Conservation (phyloP, 129 eudicot species). For the Mikania micrantha region DNA sequence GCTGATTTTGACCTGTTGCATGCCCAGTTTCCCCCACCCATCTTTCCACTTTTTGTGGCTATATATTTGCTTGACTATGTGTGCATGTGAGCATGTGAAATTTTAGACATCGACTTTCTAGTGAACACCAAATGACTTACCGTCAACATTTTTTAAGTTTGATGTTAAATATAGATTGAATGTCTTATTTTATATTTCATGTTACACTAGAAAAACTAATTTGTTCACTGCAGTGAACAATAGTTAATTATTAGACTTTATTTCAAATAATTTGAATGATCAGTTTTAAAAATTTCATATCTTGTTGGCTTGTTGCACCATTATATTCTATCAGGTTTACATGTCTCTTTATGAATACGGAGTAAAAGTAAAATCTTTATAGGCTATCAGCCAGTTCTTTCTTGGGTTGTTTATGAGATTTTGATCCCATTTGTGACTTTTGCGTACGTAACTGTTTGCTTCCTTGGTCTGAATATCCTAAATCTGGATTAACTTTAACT, state of each 20-base stretch:
- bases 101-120: too few relatives aligned
- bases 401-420: neutral
- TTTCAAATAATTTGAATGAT: neutral
- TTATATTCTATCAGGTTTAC: neutral
- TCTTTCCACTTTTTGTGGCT: neutral
- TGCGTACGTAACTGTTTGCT: neutral
- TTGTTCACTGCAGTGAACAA: neutral
- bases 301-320: neutral
- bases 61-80: neutral
- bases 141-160: too few relatives aligned
- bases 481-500: neutral
- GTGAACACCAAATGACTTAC: too few relatives aligned
- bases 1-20: neutral
- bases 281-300: neutral
- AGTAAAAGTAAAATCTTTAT: neutral
- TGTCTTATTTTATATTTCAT: neutral
- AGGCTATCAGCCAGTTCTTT: neutral
- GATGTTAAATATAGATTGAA: too few relatives aligned
- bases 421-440: neutral
- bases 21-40: neutral
- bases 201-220: neutral
- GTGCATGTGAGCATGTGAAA: too few relatives aligned
- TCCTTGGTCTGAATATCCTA: neutral
- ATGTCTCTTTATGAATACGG: neutral
- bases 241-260: neutral